Evolutionary conservation across 1,284 basidiomycete genomes (phyloP).

Genomic region (Ceratobasidium sp.): DNA sequence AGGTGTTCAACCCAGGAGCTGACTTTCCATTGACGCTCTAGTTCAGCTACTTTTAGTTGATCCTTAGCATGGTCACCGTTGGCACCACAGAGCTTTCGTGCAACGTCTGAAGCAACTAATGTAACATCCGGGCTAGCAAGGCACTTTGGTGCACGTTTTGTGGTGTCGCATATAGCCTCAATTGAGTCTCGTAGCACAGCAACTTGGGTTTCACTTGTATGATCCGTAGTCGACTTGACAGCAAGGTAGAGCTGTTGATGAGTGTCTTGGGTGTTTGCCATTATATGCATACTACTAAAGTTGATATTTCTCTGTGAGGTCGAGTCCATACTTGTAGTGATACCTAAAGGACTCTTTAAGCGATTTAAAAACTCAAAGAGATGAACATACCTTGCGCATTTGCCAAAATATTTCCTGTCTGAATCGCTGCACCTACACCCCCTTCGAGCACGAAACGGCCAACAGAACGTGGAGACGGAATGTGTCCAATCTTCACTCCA

Average conservation of each 20-base stretch:
- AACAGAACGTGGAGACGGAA: constrained; percentile 16
- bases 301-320: constrained; percentile 31
- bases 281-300: constrained; percentile 38
- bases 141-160: constrained; percentile 22
- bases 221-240: constrained; percentile 37
- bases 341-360: neutral
- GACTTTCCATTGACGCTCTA: constrained; percentile 34
- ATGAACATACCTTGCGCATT: constrained; percentile 19
- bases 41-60: constrained; percentile 32
- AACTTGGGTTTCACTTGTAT: constrained; percentile 39
- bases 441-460: constrained; percentile 23
- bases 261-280: constrained; percentile 12
- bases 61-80: constrained; percentile 39
- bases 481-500: constrained; percentile 16
- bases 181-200: constrained; percentile 12
- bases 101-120: constrained; percentile 17
- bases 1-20: constrained; percentile 31
- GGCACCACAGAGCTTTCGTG: constrained; percentile 27
- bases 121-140: neutral
- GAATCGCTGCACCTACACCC: constrained; percentile 11
- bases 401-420: constrained; percentile 19
- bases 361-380: neutral
- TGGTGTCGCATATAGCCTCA: constrained; percentile 25
- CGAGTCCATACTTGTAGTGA: constrained; percentile 38
- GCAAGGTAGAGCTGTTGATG: constrained; percentile 36